Evolutionary conservation across 768 basidiomycete species (phyloP).

Genomic region (Boletus rubescentipes): DNA sequence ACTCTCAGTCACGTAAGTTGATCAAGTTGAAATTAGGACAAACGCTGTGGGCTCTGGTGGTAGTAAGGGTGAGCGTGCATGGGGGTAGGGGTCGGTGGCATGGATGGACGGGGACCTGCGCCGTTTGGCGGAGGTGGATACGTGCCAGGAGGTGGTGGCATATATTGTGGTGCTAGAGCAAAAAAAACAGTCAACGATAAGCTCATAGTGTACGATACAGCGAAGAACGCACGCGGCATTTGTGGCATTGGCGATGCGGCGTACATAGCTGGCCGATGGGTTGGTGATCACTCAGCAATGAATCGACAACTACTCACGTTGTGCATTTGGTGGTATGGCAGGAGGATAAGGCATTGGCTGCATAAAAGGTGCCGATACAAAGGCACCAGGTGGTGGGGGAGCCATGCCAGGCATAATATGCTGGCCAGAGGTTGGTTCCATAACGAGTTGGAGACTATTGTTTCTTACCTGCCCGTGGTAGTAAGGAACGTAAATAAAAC

Average conservation of each 20-base stretch:
- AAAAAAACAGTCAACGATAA: conserved; percentile 5
- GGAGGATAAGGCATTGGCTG: conserved; percentile 84
- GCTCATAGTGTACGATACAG: background rate
- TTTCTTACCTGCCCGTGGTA: conserved; percentile 72
- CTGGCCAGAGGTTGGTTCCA: conserved; percentile 32
- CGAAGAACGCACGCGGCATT: conserved; percentile 71
- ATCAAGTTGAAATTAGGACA: conserved; percentile 25
- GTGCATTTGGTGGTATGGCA: conserved; percentile 74
- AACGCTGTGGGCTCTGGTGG: conserved; percentile 88
- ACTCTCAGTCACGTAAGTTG: conserved; percentile 28
- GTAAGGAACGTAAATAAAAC: conserved; percentile 76
- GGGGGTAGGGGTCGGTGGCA: conserved; percentile 91
- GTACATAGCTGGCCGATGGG: conserved; percentile 64
- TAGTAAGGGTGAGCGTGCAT: conserved; percentile 86
- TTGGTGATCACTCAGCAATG: conserved; percentile 1
- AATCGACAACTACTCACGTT: conserved; percentile 27
- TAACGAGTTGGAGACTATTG: background rate
- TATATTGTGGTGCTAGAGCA: conserved; percentile 65
- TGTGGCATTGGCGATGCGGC: conserved; percentile 78
- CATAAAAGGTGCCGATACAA: conserved; percentile 81
- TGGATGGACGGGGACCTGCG: conserved; percentile 76
- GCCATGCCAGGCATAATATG: conserved; percentile 87
- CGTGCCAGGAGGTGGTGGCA: conserved; percentile 74
- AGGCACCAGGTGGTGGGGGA: conserved; percentile 76
- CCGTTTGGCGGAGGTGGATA: conserved; percentile 80